phyloP scores from a whole-genome alignment of 345 rosid species.

The Populus tremula region DNA sequence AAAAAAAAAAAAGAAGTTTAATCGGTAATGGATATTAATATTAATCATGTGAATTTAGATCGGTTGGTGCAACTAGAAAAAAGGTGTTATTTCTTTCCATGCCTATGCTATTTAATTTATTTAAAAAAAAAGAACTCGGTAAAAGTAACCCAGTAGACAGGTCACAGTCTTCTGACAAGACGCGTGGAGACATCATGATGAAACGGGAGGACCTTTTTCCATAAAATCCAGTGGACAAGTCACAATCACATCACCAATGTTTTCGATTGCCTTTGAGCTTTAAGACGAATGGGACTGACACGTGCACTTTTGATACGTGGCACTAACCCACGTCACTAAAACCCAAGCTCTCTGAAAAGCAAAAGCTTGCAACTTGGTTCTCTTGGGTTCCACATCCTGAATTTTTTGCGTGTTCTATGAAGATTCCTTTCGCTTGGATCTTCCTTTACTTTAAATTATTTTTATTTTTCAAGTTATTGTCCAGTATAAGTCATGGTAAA shows the following conservation, averaged over 20 bases:
- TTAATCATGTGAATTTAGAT: too few relatives aligned
- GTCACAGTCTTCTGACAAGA: not conserved
- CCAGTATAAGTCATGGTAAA: too few relatives aligned
- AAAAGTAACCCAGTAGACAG: not conserved
- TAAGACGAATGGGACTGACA: slow-evolving; percentile 1
- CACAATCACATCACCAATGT: slow-evolving; percentile 15
- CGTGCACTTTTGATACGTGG: slow-evolving; percentile 23
- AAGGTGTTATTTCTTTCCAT: not conserved
- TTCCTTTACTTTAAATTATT: too few relatives aligned
- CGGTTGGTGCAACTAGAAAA: not conserved
- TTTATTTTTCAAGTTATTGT: too few relatives aligned
- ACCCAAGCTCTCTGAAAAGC: not conserved
- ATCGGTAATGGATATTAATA: not conserved
- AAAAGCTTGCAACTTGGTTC: slow-evolving; percentile 24
- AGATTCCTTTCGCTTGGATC: slow-evolving; percentile 8
- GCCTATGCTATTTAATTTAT: too few relatives aligned
- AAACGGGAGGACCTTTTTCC: not conserved
- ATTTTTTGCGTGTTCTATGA: slow-evolving; percentile 24
- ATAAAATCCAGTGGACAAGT: slow-evolving; percentile 8
- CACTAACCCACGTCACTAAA: not conserved
- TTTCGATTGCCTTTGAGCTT: slow-evolving; percentile 22
- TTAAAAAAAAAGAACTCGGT: too few relatives aligned
- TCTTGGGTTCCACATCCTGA: slow-evolving; percentile 13
- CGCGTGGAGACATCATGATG: slow-evolving; percentile 4
- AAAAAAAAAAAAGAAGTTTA: not conserved